Evolutionary conservation across 2,329 filamentous ascomycete genomes (phyloP).

Genomic region (Dryadomyces quercus-mongolicae): DNA sequence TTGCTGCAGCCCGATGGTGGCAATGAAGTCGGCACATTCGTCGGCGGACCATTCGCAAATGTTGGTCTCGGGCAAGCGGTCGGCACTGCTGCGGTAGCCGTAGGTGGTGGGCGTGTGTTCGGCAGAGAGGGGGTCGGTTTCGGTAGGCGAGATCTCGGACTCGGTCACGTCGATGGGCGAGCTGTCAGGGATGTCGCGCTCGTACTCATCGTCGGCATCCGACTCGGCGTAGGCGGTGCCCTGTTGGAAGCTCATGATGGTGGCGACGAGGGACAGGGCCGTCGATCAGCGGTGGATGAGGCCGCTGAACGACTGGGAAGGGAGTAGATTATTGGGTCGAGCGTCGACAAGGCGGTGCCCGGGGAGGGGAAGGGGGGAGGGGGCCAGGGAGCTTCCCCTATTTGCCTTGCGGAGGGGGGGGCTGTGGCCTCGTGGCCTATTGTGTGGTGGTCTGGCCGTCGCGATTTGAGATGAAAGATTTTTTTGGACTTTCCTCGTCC

Average conservation of each 20-base stretch:
- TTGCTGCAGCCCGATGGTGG: constrained; percentile 65
- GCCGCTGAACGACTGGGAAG: background rate
- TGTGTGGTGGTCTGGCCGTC: background rate
- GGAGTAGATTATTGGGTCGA: background rate
- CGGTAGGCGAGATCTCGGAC: constrained; percentile 57
- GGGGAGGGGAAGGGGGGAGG: background rate
- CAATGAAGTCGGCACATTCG: constrained; percentile 82
- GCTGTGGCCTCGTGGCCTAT: too few species aligned
- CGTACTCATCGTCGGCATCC: constrained; percentile 74
- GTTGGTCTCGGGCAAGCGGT: constrained; percentile 59
- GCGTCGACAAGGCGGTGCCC: background rate
- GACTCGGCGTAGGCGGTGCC: constrained; percentile 66
- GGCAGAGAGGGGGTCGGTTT: constrained; percentile 56
- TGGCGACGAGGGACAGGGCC: background rate
- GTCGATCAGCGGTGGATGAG: background rate
- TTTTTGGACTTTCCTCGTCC: background rate
- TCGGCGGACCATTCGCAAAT: constrained; percentile 74
- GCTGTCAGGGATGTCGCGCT: constrained; percentile 56
- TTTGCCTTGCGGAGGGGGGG: background rate
- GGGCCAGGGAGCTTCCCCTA: background rate
- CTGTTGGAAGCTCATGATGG: constrained; percentile 47
- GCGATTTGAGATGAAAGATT: background rate
- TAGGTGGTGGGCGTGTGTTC: constrained; percentile 75
- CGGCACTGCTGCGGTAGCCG: constrained; percentile 51
- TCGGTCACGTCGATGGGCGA: constrained; percentile 53